phyloP scores from a whole-genome alignment of 345 rosid species.

The Litchi chinensis region DNA sequence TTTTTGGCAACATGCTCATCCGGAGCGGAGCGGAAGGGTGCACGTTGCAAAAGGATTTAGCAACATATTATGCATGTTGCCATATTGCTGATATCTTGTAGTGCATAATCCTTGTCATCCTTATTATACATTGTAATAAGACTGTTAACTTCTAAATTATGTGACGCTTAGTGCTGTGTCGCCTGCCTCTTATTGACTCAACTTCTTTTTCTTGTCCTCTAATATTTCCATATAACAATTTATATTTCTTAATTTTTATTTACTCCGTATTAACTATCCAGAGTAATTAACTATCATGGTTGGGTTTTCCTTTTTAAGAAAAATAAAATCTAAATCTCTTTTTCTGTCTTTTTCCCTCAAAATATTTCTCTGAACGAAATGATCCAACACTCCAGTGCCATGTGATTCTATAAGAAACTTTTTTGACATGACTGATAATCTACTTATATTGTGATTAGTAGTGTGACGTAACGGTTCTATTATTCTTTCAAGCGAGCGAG shows the following conservation, averaged over 20 bases:
- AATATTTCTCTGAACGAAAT: not conserved
- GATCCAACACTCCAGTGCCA: not conserved
- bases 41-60: no score
- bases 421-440: not conserved
- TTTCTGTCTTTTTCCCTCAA: not conserved
- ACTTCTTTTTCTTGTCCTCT: conserved; percentile 2
- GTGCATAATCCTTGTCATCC: not conserved
- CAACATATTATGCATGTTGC: no score
- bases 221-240: not conserved
- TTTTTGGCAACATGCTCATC: no score
- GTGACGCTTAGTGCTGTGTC: not conserved
- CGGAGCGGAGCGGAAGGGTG: no score
- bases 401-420: not conserved
- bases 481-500: conserved; percentile 6
- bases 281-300: not conserved
- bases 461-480: not conserved
- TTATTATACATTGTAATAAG: not conserved
- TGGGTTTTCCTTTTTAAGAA: no score
- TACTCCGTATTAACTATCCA: not conserved
- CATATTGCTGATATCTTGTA: no score
- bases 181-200: not conserved
- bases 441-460: not conserved
- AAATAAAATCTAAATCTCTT: not conserved
- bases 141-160: not conserved
- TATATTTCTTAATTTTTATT: conserved; percentile 1